phyloP scores from a whole-genome alignment of 192 early-diverging fungal genomes.

The Linnemannia zychae region DNA sequence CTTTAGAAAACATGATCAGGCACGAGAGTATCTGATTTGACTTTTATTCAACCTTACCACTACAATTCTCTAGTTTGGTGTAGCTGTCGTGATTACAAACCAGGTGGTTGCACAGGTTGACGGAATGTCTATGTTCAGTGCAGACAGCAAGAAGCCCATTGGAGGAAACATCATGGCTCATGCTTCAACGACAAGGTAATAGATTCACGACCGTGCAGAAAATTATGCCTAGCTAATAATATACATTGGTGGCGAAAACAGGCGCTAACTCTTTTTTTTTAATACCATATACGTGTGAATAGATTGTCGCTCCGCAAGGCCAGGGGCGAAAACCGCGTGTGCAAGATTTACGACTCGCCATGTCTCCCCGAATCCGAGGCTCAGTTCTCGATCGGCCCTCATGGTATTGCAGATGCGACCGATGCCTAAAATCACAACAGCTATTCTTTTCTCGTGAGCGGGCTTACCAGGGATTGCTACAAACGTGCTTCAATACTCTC shows the following conservation, averaged over 20 bases:
- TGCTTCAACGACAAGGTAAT: conserved; percentile 94
- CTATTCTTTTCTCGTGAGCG: not conserved
- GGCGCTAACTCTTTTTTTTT: not conserved
- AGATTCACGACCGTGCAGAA: not conserved
- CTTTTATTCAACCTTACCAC: no score
- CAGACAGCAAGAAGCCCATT: conserved; percentile 95
- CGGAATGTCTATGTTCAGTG: conserved; percentile 90
- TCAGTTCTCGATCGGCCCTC: conserved; percentile 89
- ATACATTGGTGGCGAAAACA: not conserved
- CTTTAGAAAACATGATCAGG: no score
- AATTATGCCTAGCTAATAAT: not conserved
- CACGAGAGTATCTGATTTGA: not conserved
- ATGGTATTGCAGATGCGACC: conserved; percentile 92
- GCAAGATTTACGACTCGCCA: conserved; percentile 98
- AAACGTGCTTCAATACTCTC: not conserved
- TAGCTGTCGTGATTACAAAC: conserved; percentile 98
- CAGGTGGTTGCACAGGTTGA: conserved; percentile 97
- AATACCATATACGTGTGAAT: not conserved
- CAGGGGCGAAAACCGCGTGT: conserved; percentile 89
- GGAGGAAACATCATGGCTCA: conserved; percentile 99
- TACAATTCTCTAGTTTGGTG: conserved; percentile 78
- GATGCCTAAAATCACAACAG: conserved; percentile 56
- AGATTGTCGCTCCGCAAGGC: conserved; percentile 94
- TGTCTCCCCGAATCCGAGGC: conserved; percentile 94
- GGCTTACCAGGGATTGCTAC: not conserved